These are phyloP conservation scores for Daldinia bambusicola DNA, from an alignment of 495 filamentous ascomycete species.

Conservation along the genomic window DNA sequence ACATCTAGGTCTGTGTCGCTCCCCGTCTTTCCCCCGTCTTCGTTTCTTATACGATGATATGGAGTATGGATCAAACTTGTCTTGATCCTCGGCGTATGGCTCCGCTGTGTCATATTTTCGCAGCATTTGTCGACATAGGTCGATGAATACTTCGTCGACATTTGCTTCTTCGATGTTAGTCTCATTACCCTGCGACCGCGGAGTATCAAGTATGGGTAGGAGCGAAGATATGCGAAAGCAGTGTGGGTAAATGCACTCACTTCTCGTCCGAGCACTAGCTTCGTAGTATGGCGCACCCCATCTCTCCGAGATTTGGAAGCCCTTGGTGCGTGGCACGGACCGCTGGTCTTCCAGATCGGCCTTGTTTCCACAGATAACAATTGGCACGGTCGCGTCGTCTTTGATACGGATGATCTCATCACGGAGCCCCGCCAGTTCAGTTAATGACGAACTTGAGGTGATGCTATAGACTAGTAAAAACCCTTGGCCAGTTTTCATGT, in stretches of 20 bases:
- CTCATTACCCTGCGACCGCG: neutral
- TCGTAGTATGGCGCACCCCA: slow-evolving; percentile 98
- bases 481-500: slow-evolving; percentile 97
- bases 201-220: slow-evolving; percentile 13
- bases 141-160: slow-evolving; percentile 94
- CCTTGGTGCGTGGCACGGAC: slow-evolving; percentile 80
- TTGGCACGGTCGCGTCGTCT: slow-evolving; percentile 88
- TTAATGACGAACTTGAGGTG: slow-evolving; percentile 83
- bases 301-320: slow-evolving; percentile 84
- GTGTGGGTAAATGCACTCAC: slow-evolving; percentile 51
- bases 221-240: slow-evolving; percentile 16
- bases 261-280: slow-evolving; percentile 80
- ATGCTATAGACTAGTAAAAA: slow-evolving; percentile 98
- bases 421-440: slow-evolving; percentile 86
- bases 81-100: slow-evolving; percentile 52
- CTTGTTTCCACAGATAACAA: slow-evolving; percentile 98
- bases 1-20: slow-evolving; percentile 46
- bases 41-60: slow-evolving; percentile 47
- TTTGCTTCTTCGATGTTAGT: slow-evolving; percentile 66
- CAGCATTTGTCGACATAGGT: slow-evolving; percentile 93
- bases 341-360: slow-evolving; percentile 94
- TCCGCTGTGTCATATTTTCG: slow-evolving; percentile 69
- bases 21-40: slow-evolving; percentile 35
- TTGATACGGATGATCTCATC: slow-evolving; percentile 98
- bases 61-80: slow-evolving; percentile 50